phyloP scores from a whole-genome alignment of 2,329 filamentous ascomycete species.

The Aspergillus arachidicola region DNA sequence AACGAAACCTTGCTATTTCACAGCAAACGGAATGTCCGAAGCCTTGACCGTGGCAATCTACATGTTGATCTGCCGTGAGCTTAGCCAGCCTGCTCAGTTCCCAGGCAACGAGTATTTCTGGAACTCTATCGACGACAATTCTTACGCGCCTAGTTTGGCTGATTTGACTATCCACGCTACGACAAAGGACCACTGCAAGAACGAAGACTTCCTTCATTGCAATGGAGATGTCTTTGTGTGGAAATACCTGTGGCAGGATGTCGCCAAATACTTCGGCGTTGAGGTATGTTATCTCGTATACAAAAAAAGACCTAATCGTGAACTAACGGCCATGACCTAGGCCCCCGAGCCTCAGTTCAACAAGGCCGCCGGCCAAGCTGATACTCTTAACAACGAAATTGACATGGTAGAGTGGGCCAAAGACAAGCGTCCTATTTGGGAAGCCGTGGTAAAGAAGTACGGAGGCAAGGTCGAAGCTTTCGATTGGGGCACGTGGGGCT shows the following conservation, averaged over 20 bases:
- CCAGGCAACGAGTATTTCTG: slow-evolving; percentile 34
- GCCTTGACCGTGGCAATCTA: slow-evolving; percentile 31
- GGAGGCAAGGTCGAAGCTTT: slow-evolving; percentile 26
- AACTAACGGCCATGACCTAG: background rate
- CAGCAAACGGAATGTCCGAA: slow-evolving; percentile 33
- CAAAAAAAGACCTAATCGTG: background rate
- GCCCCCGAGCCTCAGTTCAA: slow-evolving; percentile 18
- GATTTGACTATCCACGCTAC: slow-evolving; percentile 30
- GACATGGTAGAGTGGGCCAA: slow-evolving; percentile 28
- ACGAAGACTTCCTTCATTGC: slow-evolving; percentile 32
- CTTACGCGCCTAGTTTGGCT: slow-evolving; percentile 30
- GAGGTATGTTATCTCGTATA: slow-evolving; percentile 12
- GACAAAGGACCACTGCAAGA: slow-evolving; percentile 22
- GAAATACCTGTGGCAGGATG: slow-evolving; percentile 26
- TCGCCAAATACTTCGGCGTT: slow-evolving; percentile 26
- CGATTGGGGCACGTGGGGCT: slow-evolving; percentile 30
- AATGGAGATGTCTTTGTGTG: slow-evolving; percentile 35
- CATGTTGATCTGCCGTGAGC: slow-evolving; percentile 30
- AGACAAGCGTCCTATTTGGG: slow-evolving; percentile 26
- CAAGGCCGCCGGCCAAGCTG: slow-evolving; percentile 16
- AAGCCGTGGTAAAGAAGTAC: slow-evolving; percentile 22
- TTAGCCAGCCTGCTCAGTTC: slow-evolving; percentile 22
- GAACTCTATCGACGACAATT: slow-evolving; percentile 30
- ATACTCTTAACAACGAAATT: slow-evolving; percentile 19
- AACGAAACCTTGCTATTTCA: background rate